Conservation (phyloP, 495 filamentous ascomycete species). For the Xylaria cubensis region DNA sequence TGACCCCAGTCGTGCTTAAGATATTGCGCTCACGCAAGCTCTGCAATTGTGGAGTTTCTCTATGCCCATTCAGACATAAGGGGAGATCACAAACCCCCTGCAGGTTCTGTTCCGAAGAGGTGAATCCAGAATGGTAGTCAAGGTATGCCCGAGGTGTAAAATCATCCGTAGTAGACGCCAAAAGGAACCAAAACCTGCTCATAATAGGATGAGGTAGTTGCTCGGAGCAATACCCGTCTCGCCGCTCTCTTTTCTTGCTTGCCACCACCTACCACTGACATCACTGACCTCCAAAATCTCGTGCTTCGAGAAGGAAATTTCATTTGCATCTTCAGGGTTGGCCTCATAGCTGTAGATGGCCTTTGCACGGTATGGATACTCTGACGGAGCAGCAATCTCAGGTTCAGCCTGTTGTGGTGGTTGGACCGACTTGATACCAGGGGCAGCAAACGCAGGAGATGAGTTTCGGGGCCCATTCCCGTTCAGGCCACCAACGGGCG, state of each 20-base stretch:
- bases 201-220: conserved; percentile 97
- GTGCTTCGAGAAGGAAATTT: conserved; percentile 96
- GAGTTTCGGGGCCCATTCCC: conserved; percentile 49
- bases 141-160: conserved; percentile 28
- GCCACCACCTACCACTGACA: conserved; percentile 98
- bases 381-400: conserved; percentile 81
- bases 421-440: conserved; percentile 41
- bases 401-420: conserved; percentile 50
- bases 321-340: conserved; percentile 97
- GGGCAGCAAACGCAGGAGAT: conserved; percentile 46
- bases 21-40: conserved; percentile 30
- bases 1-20: conserved; percentile 42
- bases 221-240: conserved; percentile 97
- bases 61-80: conserved; percentile 40
- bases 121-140: conserved; percentile 28
- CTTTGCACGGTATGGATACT: conserved; percentile 97
- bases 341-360: conserved; percentile 99
- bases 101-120: conserved; percentile 12
- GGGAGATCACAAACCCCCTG: conserved; percentile 18
- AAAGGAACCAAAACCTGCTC: conserved; percentile 40
- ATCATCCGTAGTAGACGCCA: conserved; percentile 36
- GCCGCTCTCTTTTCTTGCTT: conserved; percentile 92
- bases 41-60: conserved; percentile 28
- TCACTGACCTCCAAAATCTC: conserved; percentile 97
- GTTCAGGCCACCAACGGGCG: conserved; percentile 79